Base-by-base conservation (phyloP, 2,329 filamentous ascomycete species). In the Fusarium heterosporum region DNA sequence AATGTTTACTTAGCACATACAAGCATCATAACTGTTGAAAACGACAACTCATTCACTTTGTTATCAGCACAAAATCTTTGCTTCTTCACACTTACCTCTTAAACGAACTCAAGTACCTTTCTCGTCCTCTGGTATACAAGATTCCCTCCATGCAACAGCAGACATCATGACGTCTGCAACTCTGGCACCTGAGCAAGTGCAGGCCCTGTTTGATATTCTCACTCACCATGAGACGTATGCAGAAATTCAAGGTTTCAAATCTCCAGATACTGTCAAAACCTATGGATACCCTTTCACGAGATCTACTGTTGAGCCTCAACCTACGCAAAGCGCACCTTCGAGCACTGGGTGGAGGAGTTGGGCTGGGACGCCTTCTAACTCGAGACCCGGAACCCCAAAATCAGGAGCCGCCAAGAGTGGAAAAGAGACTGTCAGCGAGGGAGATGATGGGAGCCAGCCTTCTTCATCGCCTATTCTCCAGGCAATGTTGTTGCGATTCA, bases 171-270 rank as follows among this genome's bases (percentile, higher is more conserved):
- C 69, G 59, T 64, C 61, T 50, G 34, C 54, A 34, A 59, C 68
- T 54, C 73, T 79, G 43, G 75, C 74, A 39, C 66, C 71, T 22
- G 73, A 76, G 61, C 86, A 88, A 69, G 77, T 82, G 9, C 78
- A 79, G 48, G 85, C 86, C 14, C 81, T 89, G 16, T 83, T 89
- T 65, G 84, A 89, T 71, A 87, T 89, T 50, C 81, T 89, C 54
- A 84, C 84, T 30, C 87, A 89, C 70, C 73, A 85, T 64, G 82
- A 88, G 75, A 86, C 85, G 1, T 89, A 89, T 69, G 77, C 84
- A 13, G 92, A 96, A 77, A 91, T 93, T 62, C 85, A 90, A 73
- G 84, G 84, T 62, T 93, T 94, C 82, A 92, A 89, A 72, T 78
- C 83, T 36, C 86, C 90, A 0, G 79, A 82, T 3, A 85, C 88